These are phyloP conservation scores for Colletotrichum tabaci DNA, from an alignment of 2,329 filamentous ascomycete genomes.

Conservation along the genomic window DNA sequence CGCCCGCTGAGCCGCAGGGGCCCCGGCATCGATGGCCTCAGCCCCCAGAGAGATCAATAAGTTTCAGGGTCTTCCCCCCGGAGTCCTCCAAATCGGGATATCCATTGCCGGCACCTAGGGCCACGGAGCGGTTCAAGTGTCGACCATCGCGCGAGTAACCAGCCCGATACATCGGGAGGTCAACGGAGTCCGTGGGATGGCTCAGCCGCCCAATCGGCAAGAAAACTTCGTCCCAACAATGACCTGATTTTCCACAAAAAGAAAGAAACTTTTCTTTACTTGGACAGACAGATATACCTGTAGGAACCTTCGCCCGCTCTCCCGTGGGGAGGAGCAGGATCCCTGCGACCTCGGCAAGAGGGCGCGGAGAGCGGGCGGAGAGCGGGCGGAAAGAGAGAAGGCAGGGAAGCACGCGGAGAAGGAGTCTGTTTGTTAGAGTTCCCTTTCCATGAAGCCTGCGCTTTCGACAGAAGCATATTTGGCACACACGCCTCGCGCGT, in stretches of 20 bases:
- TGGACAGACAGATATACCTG: too few relatives aligned
- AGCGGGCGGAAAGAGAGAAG: neutral
- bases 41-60: too few relatives aligned
- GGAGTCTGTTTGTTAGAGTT: neutral
- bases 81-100: neutral
- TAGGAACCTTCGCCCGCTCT: too few relatives aligned
- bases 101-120: neutral
- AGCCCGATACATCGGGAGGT: neutral
- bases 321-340: too few relatives aligned
- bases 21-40: neutral
- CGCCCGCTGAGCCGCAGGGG: neutral
- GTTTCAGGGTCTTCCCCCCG: neutral
- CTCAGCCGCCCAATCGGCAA: too few relatives aligned
- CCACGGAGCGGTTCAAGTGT: neutral
- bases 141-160: too few relatives aligned
- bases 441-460: neutral
- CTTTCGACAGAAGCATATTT: neutral
- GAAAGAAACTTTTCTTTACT: too few relatives aligned
- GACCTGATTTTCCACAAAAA: neutral
- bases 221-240: neutral
- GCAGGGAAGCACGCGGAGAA: neutral
- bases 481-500: neutral
- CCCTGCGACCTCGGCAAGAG: too few relatives aligned
- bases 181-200: neutral
- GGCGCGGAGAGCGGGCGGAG: neutral